Base-by-base conservation (phyloP, 306 rosid genomes). In the Argentina anserina region DNA sequence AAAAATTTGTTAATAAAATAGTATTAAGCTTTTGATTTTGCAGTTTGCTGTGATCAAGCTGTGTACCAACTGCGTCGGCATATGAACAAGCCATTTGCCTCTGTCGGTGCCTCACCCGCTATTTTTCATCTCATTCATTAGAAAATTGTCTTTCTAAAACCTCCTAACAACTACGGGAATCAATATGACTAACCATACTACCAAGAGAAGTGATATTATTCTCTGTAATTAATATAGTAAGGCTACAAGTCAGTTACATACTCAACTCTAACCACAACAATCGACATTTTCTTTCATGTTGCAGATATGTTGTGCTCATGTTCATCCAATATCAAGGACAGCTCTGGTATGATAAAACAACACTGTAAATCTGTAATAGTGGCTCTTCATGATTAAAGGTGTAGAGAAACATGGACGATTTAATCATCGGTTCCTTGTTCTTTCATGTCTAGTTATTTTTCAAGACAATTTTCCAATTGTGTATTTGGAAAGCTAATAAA, bases 81-180 rank as follows among this genome's bases (percentile, higher is more conserved):
- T n/a, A n/a, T 14, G 41, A 61, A 61, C 21, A 6, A 18, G n/a
- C 65, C 39, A 29, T 4, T 29, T 29, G 65, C 21, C 39, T 15
- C 61, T 88, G 97, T 91, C 92, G 95, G 92, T 88, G 97, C 42
- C 25, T 31, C 36, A 13, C 26, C 34, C n/a, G n/a, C n/a, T n/a
- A 3, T 13, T 13, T 23, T 25, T 26, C 29, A 7, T 20, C 9
- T 28, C 1, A 5, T 25, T 1, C 20, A 58, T 26, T 3, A 3
- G 3, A 39, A 39, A 6, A 42, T 11, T 12, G 0, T 42, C 12
- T 11, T 41, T 10, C n/a, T n/a, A n/a, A n/a, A n/a, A n/a, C n/a
- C n/a, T n/a, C n/a, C n/a, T n/a, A n/a, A n/a, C n/a, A n/a, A n/a
- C n/a, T n/a, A n/a, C n/a, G n/a, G n/a, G n/a, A n/a, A n/a, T n/a